A percentile compares a stretch with the other conserved stretches of the same genome.
These are phyloP conservation scores for Hemisphaericaspora subhashii DNA, from an alignment of 1,139 yeast genomes.

Conservation along the genomic window DNA sequence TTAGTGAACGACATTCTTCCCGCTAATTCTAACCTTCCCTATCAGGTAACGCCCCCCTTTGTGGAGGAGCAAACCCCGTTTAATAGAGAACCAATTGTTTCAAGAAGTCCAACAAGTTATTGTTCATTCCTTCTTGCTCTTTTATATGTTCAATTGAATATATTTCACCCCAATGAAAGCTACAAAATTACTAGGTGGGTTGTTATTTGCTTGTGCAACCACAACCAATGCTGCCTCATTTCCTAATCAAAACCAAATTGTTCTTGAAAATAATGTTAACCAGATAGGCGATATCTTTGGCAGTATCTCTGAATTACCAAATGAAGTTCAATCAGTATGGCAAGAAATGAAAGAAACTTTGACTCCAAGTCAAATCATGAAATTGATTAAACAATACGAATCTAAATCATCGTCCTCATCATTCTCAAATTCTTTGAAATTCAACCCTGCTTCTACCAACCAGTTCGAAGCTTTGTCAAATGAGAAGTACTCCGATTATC, in stretches of 20 bases:
- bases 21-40: too few relatives aligned
- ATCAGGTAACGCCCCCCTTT: too few relatives aligned
- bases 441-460: neutral
- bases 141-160: neutral
- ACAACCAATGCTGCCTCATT: constrained; percentile 8
- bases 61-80: too few relatives aligned
- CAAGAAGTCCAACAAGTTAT: too few relatives aligned
- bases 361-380: constrained; percentile 18
- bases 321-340: constrained; percentile 24
- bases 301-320: constrained; percentile 6
- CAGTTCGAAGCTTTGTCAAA: constrained; percentile 23
- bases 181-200: constrained; percentile 6
- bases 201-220: constrained; percentile 8
- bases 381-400: constrained; percentile 21
- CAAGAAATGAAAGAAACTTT: constrained; percentile 21
- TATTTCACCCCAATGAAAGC: constrained; percentile 7
- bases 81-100: too few relatives aligned
- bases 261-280: constrained; percentile 7
- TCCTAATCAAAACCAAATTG: constrained; percentile 10
- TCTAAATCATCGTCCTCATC: constrained; percentile 1
- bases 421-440: constrained; percentile 1
- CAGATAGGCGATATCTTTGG: neutral
- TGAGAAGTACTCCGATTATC: constrained; percentile 32
- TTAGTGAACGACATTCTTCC: too few relatives aligned
- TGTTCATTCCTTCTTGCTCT: neutral